Evolutionary conservation across 257 asterid species (phyloP).

Genomic region (Lavandula angustifolia): DNA sequence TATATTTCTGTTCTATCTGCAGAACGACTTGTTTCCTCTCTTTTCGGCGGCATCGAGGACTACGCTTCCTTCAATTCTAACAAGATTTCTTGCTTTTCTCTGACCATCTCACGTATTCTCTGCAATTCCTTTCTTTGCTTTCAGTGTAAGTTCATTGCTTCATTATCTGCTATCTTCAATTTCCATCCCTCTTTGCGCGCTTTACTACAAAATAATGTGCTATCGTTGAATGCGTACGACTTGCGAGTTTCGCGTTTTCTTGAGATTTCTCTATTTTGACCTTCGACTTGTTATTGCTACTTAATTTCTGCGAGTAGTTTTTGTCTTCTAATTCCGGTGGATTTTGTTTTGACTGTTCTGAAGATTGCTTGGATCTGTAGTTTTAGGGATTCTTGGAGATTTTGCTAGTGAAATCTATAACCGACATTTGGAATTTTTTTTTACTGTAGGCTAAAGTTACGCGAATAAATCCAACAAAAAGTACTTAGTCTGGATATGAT

Average conservation of each 20-base stretch:
- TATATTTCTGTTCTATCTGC: conserved; percentile 27
- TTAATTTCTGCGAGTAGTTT: conserved; percentile 10
- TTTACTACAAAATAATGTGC: conserved; percentile 1
- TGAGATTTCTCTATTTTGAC: neutral
- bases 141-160: conserved; percentile 53
- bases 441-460: conserved; percentile 15
- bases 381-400: neutral
- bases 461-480: conserved; percentile 11
- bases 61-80: conserved; percentile 42
- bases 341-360: conserved; percentile 30
- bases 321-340: neutral
- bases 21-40: conserved; percentile 11
- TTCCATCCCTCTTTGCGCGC: neutral
- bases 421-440: conserved; percentile 26
- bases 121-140: conserved; percentile 67
- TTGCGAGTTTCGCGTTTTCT: conserved; percentile 21
- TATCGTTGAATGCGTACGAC: conserved; percentile 4
- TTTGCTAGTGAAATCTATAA: neutral
- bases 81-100: conserved; percentile 51
- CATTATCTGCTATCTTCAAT: conserved; percentile 3
- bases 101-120: conserved; percentile 27
- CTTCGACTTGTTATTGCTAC: neutral
- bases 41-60: conserved; percentile 46
- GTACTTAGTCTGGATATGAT: conserved; percentile 10
- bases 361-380: conserved; percentile 19